Evolutionary conservation across 495 filamentous ascomycete genomes (phyloP), one percentile per base, ranked within the genome.

Genomic region (Hamigera avellanea): DNA sequence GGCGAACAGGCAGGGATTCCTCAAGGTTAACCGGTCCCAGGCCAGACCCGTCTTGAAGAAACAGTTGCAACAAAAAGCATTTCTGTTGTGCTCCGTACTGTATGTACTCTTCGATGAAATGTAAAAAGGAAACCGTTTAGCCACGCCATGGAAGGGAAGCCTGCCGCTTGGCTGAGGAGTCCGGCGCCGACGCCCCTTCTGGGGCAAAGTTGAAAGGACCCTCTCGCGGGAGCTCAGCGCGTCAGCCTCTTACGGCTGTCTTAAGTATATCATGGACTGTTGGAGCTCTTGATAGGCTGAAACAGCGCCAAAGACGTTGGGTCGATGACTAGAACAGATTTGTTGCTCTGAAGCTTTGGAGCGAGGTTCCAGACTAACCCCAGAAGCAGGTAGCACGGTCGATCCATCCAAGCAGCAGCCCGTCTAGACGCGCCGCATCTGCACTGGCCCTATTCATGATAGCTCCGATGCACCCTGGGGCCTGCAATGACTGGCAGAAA

Each of bases 281-380:
- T 4, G 21, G 9, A 9, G 21, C 4, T 23, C 9, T 23, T 23
- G 33, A 18, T 19, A 39, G 40, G 19, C 36, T 25, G 21, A 23
- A 23, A 34, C 32, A 33, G 25, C 14, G 14, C 42, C 52, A 55
- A 42, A 50, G 43, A 50, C 37, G 42, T 52, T 62, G 56, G 56
- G 44, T 57, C 50, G 40, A 44, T 31, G 31, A 42, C 35, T 32
- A 50, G 23, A 46, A 33, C 39, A 29, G 35, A 36, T 30, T 28
- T 36, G 43, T 46, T 42, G 27, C 39, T 32, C 33, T 31, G 26
- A 45, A 33, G 32, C 37, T 53, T 49, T 49, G 46, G 42, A 51
- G 48, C 46, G 51, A 57, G 37, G 21, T 43, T 49, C 49, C 48
- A 43, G 47, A 42, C 43, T 41, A 46, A 41, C 28, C 41, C 19